phyloP scores from a whole-genome alignment of 148 eudicot genomes.

The Vaccinium darrowii region DNA sequence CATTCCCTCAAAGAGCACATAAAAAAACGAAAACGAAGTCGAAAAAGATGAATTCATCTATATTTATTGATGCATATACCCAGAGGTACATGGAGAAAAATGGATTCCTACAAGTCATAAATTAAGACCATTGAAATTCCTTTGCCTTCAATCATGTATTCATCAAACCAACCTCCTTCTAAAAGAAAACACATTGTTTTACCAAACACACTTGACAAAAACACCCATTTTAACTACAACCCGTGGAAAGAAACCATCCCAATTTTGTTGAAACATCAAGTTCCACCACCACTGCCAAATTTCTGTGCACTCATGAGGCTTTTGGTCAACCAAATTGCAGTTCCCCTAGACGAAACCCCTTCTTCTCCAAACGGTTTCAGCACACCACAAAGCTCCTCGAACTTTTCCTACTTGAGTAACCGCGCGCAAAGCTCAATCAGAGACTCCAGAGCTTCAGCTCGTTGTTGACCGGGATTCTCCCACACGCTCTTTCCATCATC shows the following conservation, averaged over 20 bases:
- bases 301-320: constrained; percentile 82
- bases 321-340: constrained; percentile 94
- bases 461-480: constrained; percentile 50
- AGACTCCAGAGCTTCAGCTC: constrained; percentile 90
- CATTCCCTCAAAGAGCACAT: too few species aligned
- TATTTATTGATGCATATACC: background rate
- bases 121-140: background rate
- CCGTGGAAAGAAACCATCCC: background rate
- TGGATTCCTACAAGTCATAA: background rate
- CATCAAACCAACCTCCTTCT: background rate
- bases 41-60: background rate
- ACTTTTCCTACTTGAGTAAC: constrained; percentile 70
- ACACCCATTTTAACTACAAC: background rate
- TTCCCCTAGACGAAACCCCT: constrained; percentile 82
- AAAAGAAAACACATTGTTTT: background rate
- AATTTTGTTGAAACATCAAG: constrained; percentile 16
- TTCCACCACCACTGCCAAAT: constrained; percentile 28
- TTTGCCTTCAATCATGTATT: background rate
- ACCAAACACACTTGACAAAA: too few species aligned
- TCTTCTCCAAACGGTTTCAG: constrained; percentile 94
- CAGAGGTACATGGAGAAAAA: background rate
- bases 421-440: constrained; percentile 92
- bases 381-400: constrained; percentile 78
- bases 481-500: constrained; percentile 35
- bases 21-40: background rate